Percentiles rank a stretch among this genome's conserved stretches.
Evolutionary conservation across 352 stramenopile species (phyloP).

Genomic region (Phytopythium mirpurense): DNA sequence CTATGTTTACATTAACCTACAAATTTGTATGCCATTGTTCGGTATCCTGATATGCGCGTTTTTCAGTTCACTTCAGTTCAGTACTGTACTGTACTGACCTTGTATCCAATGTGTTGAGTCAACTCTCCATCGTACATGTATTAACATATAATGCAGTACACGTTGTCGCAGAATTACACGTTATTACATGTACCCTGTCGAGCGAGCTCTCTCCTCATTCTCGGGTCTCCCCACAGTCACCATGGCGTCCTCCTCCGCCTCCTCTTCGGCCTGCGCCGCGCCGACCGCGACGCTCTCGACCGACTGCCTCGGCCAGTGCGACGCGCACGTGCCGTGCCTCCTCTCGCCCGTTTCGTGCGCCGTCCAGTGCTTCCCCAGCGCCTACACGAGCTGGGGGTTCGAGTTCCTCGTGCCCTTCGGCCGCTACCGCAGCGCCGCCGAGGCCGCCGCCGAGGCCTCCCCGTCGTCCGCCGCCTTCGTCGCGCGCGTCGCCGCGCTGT

Average conservation of each 20-base stretch:
- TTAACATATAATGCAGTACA: too few species aligned
- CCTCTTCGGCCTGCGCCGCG: slow-evolving; percentile 6
- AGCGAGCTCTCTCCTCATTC: too few species aligned
- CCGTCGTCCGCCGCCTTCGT: slow-evolving; percentile 11
- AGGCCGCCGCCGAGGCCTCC: slow-evolving; percentile 7
- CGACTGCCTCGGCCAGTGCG: slow-evolving; percentile 34
- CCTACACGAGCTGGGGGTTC: slow-evolving; percentile 16
- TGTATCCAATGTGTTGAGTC: too few species aligned
- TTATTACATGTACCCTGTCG: too few species aligned
- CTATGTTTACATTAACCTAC: too few species aligned
- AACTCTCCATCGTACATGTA: too few species aligned
- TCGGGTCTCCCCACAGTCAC: too few species aligned
- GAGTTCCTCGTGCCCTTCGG: slow-evolving; percentile 58
- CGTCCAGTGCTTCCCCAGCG: slow-evolving; percentile 47
- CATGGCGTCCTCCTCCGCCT: background rate
- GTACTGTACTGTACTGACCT: too few species aligned
- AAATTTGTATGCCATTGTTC: too few species aligned
- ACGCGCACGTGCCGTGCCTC: slow-evolving; percentile 41
- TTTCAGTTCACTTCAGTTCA: too few species aligned
- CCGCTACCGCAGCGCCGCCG: slow-evolving; percentile 21
- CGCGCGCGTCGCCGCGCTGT: slow-evolving; percentile 4
- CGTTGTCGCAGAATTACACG: too few species aligned
- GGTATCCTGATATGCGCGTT: too few species aligned
- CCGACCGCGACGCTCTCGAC: slow-evolving; percentile 39
- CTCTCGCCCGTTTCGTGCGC: slow-evolving; percentile 16